Base-by-base conservation (phyloP, 2,329 filamentous ascomycete species). In the Lecanicillium sp. region DNA sequence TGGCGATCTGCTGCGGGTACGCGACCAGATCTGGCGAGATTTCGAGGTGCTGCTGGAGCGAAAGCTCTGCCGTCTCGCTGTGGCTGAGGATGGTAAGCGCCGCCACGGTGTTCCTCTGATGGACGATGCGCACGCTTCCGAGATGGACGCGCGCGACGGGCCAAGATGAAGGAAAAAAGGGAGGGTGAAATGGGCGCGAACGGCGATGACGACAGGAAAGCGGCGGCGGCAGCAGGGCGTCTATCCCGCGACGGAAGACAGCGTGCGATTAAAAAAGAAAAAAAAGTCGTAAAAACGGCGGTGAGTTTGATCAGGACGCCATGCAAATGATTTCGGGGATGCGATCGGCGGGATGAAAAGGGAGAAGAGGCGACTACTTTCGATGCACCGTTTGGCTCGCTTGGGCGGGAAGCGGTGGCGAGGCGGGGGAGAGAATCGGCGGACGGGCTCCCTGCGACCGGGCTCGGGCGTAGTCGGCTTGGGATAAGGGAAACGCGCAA, bases 11-110 rank as follows among this genome's bases (percentile, higher is more conserved):
- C 59, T 66, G 68, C 53, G 67, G 68, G 62, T 74, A 77, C 53
- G 70, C 69, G 57, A 73, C 65, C 56, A 80, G 67, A 54, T 75
- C 71, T 42, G 74, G 74, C 48, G 73, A 67, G 54, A 80, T 68
- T 55, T 79, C 75, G 55, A 80, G 70, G 56, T 82, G 77, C 61
- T 81, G 77, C 63, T 80, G 77, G 36, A 80, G 68, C 53, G 78
- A 79, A 52, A 81, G 70, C 62, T 78, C 74, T 57, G 73, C 68
- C 50, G 64, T 57, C 56, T 78, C 73, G 66, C 67, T 67, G 58
- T 72, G 73, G 61, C 66, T 74, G 64, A 77, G 67, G 57, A 78
- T 67, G 50, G 74, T 77, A 63, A 79, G 74, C 61, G 77, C 77
- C 64, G 75, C 77, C 77, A 79, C 72, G 63, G 60, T n/a, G n/a